Evolutionary conservation across 768 basidiomycete genomes (phyloP).

Genomic region (Pulveroboletus ravenelii): DNA sequence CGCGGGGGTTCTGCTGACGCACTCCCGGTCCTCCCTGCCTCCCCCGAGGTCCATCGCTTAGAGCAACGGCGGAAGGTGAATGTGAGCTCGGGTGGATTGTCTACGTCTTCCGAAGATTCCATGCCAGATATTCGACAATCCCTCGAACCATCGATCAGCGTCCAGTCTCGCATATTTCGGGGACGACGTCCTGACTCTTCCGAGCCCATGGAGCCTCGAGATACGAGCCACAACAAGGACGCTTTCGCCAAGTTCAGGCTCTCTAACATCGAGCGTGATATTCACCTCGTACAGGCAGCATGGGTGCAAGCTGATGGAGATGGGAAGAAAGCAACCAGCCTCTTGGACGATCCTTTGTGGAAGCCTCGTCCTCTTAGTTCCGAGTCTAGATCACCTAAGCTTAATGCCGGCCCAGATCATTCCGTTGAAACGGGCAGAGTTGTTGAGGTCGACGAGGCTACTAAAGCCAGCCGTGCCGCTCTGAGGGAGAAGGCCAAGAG

Average conservation of each 20-base stretch:
- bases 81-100: slow-evolving; percentile 38
- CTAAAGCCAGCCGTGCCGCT: slow-evolving; percentile 58
- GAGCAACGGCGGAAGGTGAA: slow-evolving; percentile 44
- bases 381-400: slow-evolving; percentile 11
- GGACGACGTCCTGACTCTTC: slow-evolving; percentile 35
- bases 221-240: slow-evolving; percentile 17
- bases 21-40: slow-evolving; percentile 38
- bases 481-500: slow-evolving; percentile 73
- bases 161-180: slow-evolving; percentile 48
- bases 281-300: slow-evolving; percentile 50
- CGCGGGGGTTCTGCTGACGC: slow-evolving; percentile 41
- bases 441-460: slow-evolving; percentile 69
- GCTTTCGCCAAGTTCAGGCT: slow-evolving; percentile 56
- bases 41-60: slow-evolving; percentile 54
- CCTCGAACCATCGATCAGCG: slow-evolving; percentile 39
- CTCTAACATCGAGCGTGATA: slow-evolving; percentile 47
- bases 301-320: slow-evolving; percentile 63
- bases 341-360: slow-evolving; percentile 59
- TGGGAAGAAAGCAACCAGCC: slow-evolving; percentile 51
- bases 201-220: slow-evolving; percentile 29
- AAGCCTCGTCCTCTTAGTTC: slow-evolving; percentile 30
- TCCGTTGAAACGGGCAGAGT: slow-evolving; percentile 51
- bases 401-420: slow-evolving; percentile 14
- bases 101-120: slow-evolving; percentile 69
- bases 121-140: slow-evolving; percentile 44